Evolutionary conservation across 169 alveolate species (phyloP), one percentile per base, ranked within the genome.

Genomic region (Nephromyces sp.): DNA sequence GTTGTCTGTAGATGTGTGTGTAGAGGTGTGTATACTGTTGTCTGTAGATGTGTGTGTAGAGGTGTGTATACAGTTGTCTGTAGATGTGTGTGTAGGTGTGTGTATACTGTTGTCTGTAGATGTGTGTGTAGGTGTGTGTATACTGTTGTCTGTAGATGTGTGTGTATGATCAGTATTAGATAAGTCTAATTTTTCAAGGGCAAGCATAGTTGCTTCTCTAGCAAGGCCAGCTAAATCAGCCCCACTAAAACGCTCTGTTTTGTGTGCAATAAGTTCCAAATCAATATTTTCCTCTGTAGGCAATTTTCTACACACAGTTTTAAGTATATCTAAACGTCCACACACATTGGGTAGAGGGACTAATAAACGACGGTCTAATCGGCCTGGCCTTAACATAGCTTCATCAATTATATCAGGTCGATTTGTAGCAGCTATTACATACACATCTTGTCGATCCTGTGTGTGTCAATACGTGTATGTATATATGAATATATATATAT

Each of bases 391-490:
- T 69, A 97, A 83, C 91, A 97, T 92, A 2, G 99, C 99, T 0
- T 98, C 96, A 81, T 97, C 99, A 57, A 97, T 93, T 27, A 95
- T 94, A 79, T 97, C 99, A 1, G 99, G 99, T 65, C 99, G 85
- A 78, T 97, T 97, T 0, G 99, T 96, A 0, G 99, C 99, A 6
- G 99, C 99, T 34, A 97, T 90, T 32, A 97, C 95, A 77, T 87
- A 97, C 15, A 97, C 98, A 72, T 95, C 76, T 33, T 78, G 81
- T 27, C 95, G 76, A 68, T 84, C 84, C 62, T 84, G 75, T n/a
- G n/a, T n/a, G n/a, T n/a, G n/a, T n/a, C n/a, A n/a, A n/a, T n/a
- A n/a, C n/a, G n/a, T n/a, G n/a, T n/a, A n/a, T n/a, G n/a, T n/a
- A n/a, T n/a, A n/a, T n/a, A n/a, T n/a, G n/a, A n/a, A n/a, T n/a